Evolutionary conservation across 1,139 yeast genomes (phyloP).

Genomic region (Taphrina confusa): DNA sequence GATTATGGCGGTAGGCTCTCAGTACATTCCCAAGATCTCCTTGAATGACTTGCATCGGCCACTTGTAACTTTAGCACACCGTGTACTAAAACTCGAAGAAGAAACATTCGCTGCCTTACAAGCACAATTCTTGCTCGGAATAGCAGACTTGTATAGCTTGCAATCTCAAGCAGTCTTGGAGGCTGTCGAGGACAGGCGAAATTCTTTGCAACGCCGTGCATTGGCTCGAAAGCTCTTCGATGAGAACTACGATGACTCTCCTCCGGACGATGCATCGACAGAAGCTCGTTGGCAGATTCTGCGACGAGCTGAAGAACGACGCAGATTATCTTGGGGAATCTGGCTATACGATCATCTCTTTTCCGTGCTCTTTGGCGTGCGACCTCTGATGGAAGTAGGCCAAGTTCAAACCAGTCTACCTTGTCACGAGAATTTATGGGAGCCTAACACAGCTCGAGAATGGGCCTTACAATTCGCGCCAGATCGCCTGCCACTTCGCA

Average conservation of each 20-base stretch:
- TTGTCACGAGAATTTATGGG: slow-evolving; percentile 24
- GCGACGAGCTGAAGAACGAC: slow-evolving; percentile 28
- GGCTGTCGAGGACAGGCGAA: slow-evolving; percentile 26
- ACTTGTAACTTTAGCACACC: slow-evolving; percentile 13
- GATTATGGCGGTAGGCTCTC: slow-evolving; percentile 26
- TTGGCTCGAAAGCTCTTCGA: slow-evolving; percentile 17
- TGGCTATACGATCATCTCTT: slow-evolving; percentile 25
- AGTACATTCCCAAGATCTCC: slow-evolving; percentile 7
- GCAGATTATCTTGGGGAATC: slow-evolving; percentile 31
- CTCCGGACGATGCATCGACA: slow-evolving; percentile 22
- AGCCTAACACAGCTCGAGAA: slow-evolving; percentile 26
- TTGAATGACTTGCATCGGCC: slow-evolving; percentile 6
- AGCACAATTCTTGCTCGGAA: slow-evolving; percentile 25
- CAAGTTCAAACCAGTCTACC: slow-evolving; percentile 24
- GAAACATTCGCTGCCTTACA: slow-evolving; percentile 26
- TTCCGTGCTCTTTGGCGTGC: slow-evolving; percentile 18
- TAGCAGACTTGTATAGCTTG: slow-evolving; percentile 26
- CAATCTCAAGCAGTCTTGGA: slow-evolving; percentile 20
- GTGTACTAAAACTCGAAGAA: slow-evolving; percentile 16
- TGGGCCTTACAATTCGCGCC: slow-evolving; percentile 32
- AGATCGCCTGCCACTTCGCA: slow-evolving; percentile 23
- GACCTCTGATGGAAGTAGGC: slow-evolving; percentile 18
- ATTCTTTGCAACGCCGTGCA: slow-evolving; percentile 15
- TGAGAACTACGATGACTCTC: slow-evolving; percentile 31
- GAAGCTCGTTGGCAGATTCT: slow-evolving; percentile 33